Base-by-base conservation (phyloP, 2,329 filamentous ascomycete genomes). In the Colletotrichum brevisporum region DNA sequence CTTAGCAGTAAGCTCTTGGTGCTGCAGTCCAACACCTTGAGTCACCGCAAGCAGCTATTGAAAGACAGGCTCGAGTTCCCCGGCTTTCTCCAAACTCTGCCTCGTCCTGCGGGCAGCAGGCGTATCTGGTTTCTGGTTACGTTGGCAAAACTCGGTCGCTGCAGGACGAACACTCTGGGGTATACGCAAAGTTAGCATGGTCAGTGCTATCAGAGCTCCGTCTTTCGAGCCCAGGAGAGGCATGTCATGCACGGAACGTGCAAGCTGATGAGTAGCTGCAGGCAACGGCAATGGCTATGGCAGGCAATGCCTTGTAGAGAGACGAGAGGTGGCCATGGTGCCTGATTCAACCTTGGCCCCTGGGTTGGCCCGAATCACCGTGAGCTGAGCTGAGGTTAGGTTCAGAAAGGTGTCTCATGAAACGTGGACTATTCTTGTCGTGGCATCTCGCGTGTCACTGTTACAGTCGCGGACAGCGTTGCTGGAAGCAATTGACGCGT, bases 401-500 rank as follows among this genome's bases (percentile, higher is more conserved):
- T 65, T 69, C 50, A 53, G 12, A 51, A 18, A 69, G 41, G 21
- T 60, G 61, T 66, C 61, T 59, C 48, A 69, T 69, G 66, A 69
- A 66, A 66, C 60, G 55, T 50, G 41, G 62, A 26, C 55, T 69
- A 60, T 60, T 69, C 61, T 66, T 56, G 41, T 66, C 66, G 62
- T 69, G 55, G 55, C 66, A 69, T 59, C 50, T 54, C 66, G 62
- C 66, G 61, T 66, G 50, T 69, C 61, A 69, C 48, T 60, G 61
- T 66, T 51, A 24, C 55, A 43, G 62, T 54, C 50, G 45, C 55
- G 54, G 51, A 69, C 24, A 26, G 31, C 54, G 54, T 55, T 10
- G 66, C 65, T 51, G 50, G 60, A 59, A 53, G 50, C 55, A 26
- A 56, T 60, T 51, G 62, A 60, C 61, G 66, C 50, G 50, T 66